These are phyloP conservation scores for Myxozyma neotropica DNA, from an alignment of 805 yeast species.

Conservation along the genomic window DNA sequence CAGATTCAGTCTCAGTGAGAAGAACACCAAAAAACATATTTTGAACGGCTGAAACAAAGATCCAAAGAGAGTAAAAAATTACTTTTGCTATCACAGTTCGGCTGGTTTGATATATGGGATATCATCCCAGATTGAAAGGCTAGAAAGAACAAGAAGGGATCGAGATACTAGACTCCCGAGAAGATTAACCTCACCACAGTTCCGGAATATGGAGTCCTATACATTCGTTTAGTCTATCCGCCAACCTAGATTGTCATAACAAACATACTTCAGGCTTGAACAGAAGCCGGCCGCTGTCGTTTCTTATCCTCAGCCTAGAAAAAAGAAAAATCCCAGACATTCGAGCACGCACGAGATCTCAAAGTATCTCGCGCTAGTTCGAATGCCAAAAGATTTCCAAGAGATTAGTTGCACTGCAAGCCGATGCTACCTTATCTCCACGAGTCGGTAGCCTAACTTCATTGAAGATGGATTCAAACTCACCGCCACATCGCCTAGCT, in stretches of 20 bases:
- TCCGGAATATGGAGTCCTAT: background rate
- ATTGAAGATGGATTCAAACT: background rate
- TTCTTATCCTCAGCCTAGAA: constrained; percentile 13
- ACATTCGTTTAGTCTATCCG: background rate
- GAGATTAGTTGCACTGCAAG: background rate
- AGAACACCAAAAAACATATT: background rate
- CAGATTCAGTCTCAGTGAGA: background rate
- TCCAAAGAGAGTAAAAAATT: background rate
- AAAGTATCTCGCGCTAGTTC: background rate
- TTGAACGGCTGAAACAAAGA: too few species aligned
- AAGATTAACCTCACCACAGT: background rate
- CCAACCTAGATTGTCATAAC: background rate
- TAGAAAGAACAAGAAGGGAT: background rate
- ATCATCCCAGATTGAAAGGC: background rate
- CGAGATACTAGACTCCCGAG: background rate
- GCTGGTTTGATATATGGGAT: too few species aligned
- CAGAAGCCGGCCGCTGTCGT: constrained; percentile 20
- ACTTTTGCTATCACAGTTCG: too few species aligned
- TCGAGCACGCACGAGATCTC: background rate
- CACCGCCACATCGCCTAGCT: constrained; percentile 25
- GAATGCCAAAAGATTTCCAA: background rate
- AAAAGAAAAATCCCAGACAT: background rate
- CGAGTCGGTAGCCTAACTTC: background rate
- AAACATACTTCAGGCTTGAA: constrained; percentile 14
- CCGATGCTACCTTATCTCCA: background rate